Percentiles rank a stretch among this genome's conserved stretches.
Evolutionary conservation across 1,284 basidiomycete genomes (phyloP).

Genomic region (Puccinia horiana): DNA sequence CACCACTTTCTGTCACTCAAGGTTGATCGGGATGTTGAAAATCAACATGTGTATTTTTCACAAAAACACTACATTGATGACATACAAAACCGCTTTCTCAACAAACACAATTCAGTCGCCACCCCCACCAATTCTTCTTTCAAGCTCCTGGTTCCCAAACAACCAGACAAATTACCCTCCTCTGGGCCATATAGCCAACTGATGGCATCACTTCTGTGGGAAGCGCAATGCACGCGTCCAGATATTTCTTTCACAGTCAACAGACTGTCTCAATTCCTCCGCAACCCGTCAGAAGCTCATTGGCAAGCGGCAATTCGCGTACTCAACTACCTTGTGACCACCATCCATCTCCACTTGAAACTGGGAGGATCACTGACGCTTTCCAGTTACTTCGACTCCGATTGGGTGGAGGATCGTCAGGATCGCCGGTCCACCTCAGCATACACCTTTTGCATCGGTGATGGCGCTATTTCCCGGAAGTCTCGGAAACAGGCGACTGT

Average conservation of each 20-base stretch:
- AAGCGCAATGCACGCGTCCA: not conserved
- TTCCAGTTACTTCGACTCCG: not conserved
- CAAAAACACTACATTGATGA: constrained; percentile 13
- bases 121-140: not conserved
- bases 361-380: not conserved
- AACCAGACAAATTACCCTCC: not conserved
- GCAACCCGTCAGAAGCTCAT: not conserved
- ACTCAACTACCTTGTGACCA: not conserved
- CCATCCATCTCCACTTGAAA: not conserved
- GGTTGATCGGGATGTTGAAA: not conserved
- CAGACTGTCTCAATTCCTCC: not conserved
- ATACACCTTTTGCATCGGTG: no score
- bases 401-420: no score
- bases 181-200: not conserved
- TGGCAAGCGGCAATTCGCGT: not conserved
- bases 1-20: not conserved
- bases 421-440: no score
- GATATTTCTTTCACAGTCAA: constrained; percentile 12
- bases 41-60: not conserved
- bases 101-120: not conserved
- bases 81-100: not conserved
- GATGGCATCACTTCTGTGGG: not conserved
- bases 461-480: no score
- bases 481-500: no score
- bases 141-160: not conserved